phyloP scores from a whole-genome alignment of 2,329 filamentous ascomycete genomes.

The Alternaria novae-zelandiae region DNA sequence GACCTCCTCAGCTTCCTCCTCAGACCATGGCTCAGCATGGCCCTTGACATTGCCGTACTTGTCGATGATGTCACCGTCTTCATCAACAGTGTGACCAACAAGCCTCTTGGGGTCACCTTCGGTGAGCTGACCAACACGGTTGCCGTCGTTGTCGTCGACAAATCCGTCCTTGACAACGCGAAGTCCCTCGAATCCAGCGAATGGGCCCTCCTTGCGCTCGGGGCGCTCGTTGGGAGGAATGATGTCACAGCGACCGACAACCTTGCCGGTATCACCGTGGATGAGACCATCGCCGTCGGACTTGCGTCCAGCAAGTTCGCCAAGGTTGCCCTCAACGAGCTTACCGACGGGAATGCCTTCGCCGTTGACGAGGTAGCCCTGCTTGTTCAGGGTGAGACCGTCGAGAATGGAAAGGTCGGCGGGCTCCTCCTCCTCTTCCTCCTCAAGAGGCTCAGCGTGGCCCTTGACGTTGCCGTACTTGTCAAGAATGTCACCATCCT shows the following conservation, averaged over 20 bases:
- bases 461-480: slow-evolving; percentile 68
- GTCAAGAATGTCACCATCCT: slow-evolving; percentile 68
- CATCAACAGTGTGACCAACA: slow-evolving; percentile 75
- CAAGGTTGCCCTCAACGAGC: slow-evolving; percentile 63
- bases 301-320: slow-evolving; percentile 62
- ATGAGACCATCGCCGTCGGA: slow-evolving; percentile 63
- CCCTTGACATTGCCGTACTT: slow-evolving; percentile 71
- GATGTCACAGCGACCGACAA: slow-evolving; percentile 63
- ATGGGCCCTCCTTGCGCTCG: slow-evolving; percentile 67
- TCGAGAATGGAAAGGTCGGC: slow-evolving; percentile 61
- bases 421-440: slow-evolving; percentile 50
- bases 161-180: slow-evolving; percentile 73
- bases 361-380: slow-evolving; percentile 61
- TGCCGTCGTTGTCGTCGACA: slow-evolving; percentile 78
- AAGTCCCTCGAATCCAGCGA: slow-evolving; percentile 69
- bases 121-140: slow-evolving; percentile 73
- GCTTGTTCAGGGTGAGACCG: slow-evolving; percentile 63
- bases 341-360: slow-evolving; percentile 63
- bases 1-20: slow-evolving; percentile 56
- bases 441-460: slow-evolving; percentile 62
- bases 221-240: slow-evolving; percentile 65
- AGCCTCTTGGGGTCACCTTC: slow-evolving; percentile 76
- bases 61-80: slow-evolving; percentile 83
- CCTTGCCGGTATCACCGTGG: slow-evolving; percentile 63
- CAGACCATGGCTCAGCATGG: slow-evolving; percentile 63